Conservation (phyloP, 1,284 basidiomycete genomes). For the Filobasidium uniguttulatum region DNA sequence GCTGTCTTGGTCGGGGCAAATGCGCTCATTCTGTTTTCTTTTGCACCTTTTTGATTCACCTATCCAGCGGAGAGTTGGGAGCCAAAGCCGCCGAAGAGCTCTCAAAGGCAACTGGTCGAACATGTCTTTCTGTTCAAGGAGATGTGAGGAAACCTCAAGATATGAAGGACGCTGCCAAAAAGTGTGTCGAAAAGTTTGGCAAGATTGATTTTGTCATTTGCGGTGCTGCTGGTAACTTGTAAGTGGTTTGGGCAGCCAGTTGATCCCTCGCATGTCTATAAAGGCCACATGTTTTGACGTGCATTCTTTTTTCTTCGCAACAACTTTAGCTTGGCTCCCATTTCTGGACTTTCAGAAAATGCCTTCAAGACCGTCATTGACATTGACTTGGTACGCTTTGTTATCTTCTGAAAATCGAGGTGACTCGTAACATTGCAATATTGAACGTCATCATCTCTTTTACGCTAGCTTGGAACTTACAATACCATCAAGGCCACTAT, state of each 20-base stretch:
- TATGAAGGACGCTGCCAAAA: slow-evolving; percentile 59
- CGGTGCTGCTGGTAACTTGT: slow-evolving; percentile 79
- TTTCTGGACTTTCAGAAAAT: slow-evolving; percentile 66
- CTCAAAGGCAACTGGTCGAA: slow-evolving; percentile 51
- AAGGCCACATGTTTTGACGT: slow-evolving; percentile 29
- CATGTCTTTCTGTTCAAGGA: slow-evolving; percentile 59
- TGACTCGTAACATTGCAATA: neutral
- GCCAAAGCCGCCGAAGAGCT: slow-evolving; percentile 58
- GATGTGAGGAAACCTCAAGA: slow-evolving; percentile 71
- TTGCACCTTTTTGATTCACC: neutral
- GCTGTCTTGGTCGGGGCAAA: neutral
- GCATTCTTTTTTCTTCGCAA: slow-evolving; percentile 26
- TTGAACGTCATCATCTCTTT: neutral
- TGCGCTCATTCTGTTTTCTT: neutral
- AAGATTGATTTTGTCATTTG: slow-evolving; percentile 90
- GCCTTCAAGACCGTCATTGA: slow-evolving; percentile 87
- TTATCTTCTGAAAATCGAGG: neutral
- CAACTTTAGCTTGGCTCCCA: slow-evolving; percentile 49
- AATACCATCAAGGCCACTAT: slow-evolving; percentile 89
- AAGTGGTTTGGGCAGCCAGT: slow-evolving; percentile 1
- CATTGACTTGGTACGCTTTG: slow-evolving; percentile 62
- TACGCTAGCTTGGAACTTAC: slow-evolving; percentile 64
- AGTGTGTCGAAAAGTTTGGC: slow-evolving; percentile 64
- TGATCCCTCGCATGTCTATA: neutral
- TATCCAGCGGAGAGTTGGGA: slow-evolving; percentile 57